A percentile compares a stretch with the other conserved stretches of the same genome.
Conservation (phyloP, 2,329 filamentous ascomycete species). For the Neopestalotiopsis clavispora region DNA sequence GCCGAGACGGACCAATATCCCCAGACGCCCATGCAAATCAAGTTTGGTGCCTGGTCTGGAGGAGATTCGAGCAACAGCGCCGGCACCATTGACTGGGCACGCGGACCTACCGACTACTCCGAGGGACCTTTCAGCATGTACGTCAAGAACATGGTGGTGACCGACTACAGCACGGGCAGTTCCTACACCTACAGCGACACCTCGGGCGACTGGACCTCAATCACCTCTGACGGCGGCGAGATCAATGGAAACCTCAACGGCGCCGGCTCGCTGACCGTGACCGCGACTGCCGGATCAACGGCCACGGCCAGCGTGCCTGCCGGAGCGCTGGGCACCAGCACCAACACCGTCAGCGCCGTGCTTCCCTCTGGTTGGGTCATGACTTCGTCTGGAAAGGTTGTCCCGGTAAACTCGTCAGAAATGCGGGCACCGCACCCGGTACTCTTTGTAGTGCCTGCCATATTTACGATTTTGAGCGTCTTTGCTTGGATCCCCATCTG, state of each 20-base stretch:
- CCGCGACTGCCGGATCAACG: constrained; percentile 66
- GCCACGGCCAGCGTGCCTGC: constrained; percentile 70
- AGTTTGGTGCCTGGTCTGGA: constrained; percentile 90
- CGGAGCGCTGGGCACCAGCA: constrained; percentile 67
- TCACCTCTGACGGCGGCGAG: constrained; percentile 77
- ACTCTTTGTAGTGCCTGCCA: constrained; percentile 47
- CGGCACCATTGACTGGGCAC: constrained; percentile 90
- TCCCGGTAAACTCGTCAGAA: constrained; percentile 69
- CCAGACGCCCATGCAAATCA: constrained; percentile 94
- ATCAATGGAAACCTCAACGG: constrained; percentile 72
- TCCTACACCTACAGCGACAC: constrained; percentile 82
- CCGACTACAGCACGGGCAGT: constrained; percentile 91
- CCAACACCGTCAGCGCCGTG: constrained; percentile 54
- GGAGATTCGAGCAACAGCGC: constrained; percentile 79
- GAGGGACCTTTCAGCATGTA: constrained; percentile 86
- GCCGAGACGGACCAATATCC: constrained; percentile 81
- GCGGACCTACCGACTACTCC: constrained; percentile 83
- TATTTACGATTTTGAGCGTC: constrained; percentile 8
- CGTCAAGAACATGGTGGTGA: constrained; percentile 75
- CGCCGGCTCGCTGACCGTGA: constrained; percentile 55
- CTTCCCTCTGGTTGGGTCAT: constrained; percentile 83
- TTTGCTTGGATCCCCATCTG: neutral
- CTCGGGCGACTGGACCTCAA: constrained; percentile 80
- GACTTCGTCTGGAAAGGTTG: constrained; percentile 77
- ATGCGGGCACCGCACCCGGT: constrained; percentile 46